Evolutionary conservation across 495 filamentous ascomycete species (phyloP).

Genomic region (Chaetomidium leptoderma): DNA sequence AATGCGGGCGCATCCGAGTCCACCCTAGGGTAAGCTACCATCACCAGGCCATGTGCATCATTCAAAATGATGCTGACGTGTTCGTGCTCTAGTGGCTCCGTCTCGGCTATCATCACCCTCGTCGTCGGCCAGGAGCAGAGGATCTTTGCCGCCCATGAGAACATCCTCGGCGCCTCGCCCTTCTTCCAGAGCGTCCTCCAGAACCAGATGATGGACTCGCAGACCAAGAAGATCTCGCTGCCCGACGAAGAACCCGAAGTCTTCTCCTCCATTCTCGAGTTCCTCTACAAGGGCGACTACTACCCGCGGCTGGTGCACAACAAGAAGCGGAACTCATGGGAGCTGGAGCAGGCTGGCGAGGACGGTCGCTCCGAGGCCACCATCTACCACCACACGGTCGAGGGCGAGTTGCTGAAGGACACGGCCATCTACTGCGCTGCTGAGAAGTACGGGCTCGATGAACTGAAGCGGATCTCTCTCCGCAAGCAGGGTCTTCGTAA

Average conservation of each 20-base stretch:
- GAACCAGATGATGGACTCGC: constrained; percentile 58
- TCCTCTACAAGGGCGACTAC: constrained; percentile 90
- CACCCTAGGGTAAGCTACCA: constrained; percentile 33
- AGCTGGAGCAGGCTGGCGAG: constrained; percentile 57
- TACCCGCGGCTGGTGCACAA: constrained; percentile 71
- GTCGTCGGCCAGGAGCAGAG: constrained; percentile 71
- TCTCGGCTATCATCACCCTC: constrained; percentile 73
- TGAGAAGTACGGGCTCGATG: constrained; percentile 71
- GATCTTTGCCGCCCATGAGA: constrained; percentile 87
- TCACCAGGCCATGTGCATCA: constrained; percentile 5
- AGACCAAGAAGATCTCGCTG: constrained; percentile 68
- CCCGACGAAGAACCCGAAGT: constrained; percentile 84
- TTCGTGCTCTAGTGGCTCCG: constrained; percentile 42
- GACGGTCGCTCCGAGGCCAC: constrained; percentile 56
- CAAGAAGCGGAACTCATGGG: constrained; percentile 62
- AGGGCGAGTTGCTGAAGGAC: constrained; percentile 72
- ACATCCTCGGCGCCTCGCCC: constrained; percentile 70
- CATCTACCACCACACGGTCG: constrained; percentile 60
- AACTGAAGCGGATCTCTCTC: constrained; percentile 76
- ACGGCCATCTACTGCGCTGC: constrained; percentile 90
- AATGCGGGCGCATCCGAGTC: constrained; percentile 28
- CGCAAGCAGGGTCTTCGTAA: constrained; percentile 75
- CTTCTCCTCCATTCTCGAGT: constrained; percentile 86
- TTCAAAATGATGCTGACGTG: constrained; percentile 14
- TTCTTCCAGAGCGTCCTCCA: constrained; percentile 65